These are phyloP conservation scores for Pholiota conissans DNA, from an alignment of 768 basidiomycete species.

Conservation along the genomic window DNA sequence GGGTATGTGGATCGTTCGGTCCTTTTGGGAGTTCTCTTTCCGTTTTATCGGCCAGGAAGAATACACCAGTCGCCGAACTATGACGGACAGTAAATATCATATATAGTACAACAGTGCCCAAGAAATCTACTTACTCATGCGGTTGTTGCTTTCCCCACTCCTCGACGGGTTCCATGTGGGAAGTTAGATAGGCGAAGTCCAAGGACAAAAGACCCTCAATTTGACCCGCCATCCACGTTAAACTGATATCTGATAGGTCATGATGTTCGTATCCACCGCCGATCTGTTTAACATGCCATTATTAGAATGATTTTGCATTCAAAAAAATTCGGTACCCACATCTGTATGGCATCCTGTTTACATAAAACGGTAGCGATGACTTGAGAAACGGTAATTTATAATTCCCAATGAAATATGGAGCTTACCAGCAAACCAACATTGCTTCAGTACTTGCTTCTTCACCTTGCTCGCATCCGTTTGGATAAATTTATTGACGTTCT, in stretches of 20 bases:
- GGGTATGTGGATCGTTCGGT: conserved; percentile 41
- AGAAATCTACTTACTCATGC: conserved; percentile 51
- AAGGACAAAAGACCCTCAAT: conserved; percentile 55
- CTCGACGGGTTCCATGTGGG: conserved; percentile 3
- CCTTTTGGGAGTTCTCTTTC: conserved; percentile 48
- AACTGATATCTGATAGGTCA: conserved; percentile 64
- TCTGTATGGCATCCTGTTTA: conserved; percentile 39
- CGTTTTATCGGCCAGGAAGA: conserved; percentile 41
- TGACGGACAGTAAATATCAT: background rate
- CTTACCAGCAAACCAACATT: conserved; percentile 77
- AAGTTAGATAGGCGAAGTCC: conserved; percentile 45
- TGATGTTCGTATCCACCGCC: conserved; percentile 71
- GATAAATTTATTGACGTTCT: conserved; percentile 66
- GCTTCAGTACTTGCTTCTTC: conserved; percentile 61
- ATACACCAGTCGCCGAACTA: conserved; percentile 59
- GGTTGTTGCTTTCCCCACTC: conserved; percentile 45
- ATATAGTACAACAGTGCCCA: background rate
- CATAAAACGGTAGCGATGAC: background rate
- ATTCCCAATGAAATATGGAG: background rate
- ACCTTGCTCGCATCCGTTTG: conserved; percentile 51
- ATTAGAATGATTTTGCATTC: too few relatives aligned
- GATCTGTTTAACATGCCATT: too few relatives aligned
- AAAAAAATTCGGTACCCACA: conserved; percentile 30
- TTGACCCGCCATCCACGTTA: conserved; percentile 70
- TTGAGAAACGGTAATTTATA: background rate